Evolutionary conservation across 2,329 filamentous ascomycete genomes (phyloP).

Genomic region (Grosmannia penicillata): DNA sequence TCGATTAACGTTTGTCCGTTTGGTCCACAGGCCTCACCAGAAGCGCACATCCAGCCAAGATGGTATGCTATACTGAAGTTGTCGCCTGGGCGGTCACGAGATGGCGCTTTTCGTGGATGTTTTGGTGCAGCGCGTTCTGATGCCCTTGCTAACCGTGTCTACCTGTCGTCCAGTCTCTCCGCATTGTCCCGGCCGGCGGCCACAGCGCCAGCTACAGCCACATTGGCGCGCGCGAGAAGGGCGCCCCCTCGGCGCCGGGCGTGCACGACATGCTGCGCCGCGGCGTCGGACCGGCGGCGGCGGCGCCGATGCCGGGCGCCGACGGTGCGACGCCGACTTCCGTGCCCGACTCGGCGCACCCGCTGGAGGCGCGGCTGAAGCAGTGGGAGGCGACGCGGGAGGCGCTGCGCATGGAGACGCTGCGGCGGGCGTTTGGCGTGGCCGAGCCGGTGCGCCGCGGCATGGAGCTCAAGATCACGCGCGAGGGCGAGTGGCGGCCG

Average conservation of each 20-base stretch:
- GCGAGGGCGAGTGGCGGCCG: constrained; percentile 67
- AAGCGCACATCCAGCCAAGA: no score
- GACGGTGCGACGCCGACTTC: constrained; percentile 25
- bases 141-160: no score
- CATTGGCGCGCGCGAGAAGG: constrained; percentile 38
- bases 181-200: constrained; percentile 61
- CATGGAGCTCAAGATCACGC: constrained; percentile 88
- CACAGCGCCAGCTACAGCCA: constrained; percentile 55
- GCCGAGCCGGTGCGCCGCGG: constrained; percentile 82
- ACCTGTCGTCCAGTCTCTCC: constrained; percentile 54
- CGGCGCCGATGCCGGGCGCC: constrained; percentile 25
- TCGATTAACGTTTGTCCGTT: no score
- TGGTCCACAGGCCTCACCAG: no score
- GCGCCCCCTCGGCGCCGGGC: constrained; percentile 81
- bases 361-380: constrained; percentile 78
- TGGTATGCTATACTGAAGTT: no score
- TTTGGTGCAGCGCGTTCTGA: no score
- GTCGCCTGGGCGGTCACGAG: no score
- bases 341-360: constrained; percentile 57
- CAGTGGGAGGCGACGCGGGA: constrained; percentile 88
- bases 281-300: constrained; percentile 51
- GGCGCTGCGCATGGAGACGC: constrained; percentile 69
- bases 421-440: constrained; percentile 79
- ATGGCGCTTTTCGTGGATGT: no score
- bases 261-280: constrained; percentile 86